phyloP scores from a whole-genome alignment of 192 early-diverging fungal genomes.

The Oehlia diaphana region DNA sequence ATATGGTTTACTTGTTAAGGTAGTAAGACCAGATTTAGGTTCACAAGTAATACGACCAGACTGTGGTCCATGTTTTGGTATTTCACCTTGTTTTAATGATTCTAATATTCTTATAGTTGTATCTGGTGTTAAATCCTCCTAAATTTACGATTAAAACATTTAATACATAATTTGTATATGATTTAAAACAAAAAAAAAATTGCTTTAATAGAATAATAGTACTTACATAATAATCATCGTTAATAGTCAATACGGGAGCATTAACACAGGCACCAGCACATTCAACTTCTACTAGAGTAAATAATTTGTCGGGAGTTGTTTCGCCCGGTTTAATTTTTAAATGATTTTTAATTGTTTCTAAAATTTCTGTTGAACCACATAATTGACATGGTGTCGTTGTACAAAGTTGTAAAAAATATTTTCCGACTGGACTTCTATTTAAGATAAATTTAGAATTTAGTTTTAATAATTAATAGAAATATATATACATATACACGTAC shows the following conservation, averaged over 20 bases:
- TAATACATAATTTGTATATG: neutral
- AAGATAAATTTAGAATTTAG: neutral
- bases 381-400: slow-evolving; percentile 98
- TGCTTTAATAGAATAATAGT: neutral
- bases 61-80: slow-evolving; percentile 80
- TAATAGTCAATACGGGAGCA: slow-evolving; percentile 86
- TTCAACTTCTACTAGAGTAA: slow-evolving; percentile 99
- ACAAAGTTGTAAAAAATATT: slow-evolving; percentile 98
- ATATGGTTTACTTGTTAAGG: slow-evolving; percentile 80
- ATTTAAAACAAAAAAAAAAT: neutral
- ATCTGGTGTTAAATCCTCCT: slow-evolving; percentile 96
- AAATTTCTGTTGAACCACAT: slow-evolving; percentile 88
- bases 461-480: neutral
- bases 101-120: slow-evolving; percentile 86
- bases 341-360: slow-evolving; percentile 83
- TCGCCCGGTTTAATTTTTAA: slow-evolving; percentile 92
- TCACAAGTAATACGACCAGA: slow-evolving; percentile 88
- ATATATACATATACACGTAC: slow-evolving; percentile 36
- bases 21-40: slow-evolving; percentile 77
- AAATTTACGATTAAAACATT: slow-evolving; percentile 33
- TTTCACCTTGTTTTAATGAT: slow-evolving; percentile 77
- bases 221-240: slow-evolving; percentile 24
- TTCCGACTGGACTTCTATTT: slow-evolving; percentile 90
- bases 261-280: slow-evolving; percentile 99
- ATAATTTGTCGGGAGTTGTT: slow-evolving; percentile 90